phyloP scores from a whole-genome alignment of 106 monocot genomes.

The Phalaenopsis aphrodite region DNA sequence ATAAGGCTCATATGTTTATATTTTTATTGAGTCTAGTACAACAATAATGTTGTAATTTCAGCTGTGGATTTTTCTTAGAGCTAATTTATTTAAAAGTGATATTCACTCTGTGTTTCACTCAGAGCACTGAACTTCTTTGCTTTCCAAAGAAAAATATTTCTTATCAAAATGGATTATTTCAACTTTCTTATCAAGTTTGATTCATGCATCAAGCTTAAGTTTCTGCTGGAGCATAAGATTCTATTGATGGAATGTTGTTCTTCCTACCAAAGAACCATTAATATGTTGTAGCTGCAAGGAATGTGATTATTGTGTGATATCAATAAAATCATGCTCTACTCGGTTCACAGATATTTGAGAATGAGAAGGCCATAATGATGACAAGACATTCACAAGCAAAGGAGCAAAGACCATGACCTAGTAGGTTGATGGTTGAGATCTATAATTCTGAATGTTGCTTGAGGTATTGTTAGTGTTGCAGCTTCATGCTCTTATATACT shows the following conservation, averaged over 20 bases:
- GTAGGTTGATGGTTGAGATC: too few relatives aligned
- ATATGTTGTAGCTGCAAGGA: neutral
- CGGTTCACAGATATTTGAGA: neutral
- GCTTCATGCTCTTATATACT: too few relatives aligned
- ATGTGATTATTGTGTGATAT: neutral
- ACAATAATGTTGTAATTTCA: too few relatives aligned
- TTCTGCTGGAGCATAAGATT: neutral
- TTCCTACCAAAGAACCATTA: neutral
- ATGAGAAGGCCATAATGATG: neutral
- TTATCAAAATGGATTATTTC: neutral
- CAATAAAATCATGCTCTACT: neutral
- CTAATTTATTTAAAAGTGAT: too few relatives aligned
- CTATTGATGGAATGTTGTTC: neutral
- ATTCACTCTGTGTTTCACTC: too few relatives aligned
- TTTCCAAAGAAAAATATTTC: too few relatives aligned
- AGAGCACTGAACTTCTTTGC: too few relatives aligned
- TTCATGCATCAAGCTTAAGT: neutral
- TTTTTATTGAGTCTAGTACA: too few relatives aligned
- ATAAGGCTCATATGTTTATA: too few relatives aligned
- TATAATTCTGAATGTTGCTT: too few relatives aligned
- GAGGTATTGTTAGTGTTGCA: too few relatives aligned
- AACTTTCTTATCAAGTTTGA: neutral
- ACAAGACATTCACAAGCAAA: neutral
- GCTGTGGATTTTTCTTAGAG: too few relatives aligned
- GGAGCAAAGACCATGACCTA: neutral